phyloP scores from a whole-genome alignment of 257 asterid species.

The Capsicum pubescens region DNA sequence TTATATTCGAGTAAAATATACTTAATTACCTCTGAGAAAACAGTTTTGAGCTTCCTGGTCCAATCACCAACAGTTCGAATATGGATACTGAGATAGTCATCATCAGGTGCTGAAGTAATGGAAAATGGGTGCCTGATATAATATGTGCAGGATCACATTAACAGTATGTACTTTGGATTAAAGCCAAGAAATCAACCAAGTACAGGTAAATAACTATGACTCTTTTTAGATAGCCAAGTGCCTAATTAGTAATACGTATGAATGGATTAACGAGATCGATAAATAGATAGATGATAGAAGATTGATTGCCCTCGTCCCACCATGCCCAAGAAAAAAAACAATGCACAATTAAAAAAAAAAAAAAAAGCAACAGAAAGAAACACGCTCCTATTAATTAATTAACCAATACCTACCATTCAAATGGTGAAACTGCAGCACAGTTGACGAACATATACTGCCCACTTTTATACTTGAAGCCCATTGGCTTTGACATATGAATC shows the following conservation, averaged over 20 bases:
- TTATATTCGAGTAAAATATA: neutral
- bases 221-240: neutral
- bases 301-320: neutral
- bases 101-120: slow-evolving; percentile 35
- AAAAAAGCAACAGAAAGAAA: neutral
- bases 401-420: slow-evolving; percentile 33
- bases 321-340: neutral
- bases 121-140: slow-evolving; percentile 36
- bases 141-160: neutral
- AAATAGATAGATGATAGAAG: neutral
- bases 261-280: no score
- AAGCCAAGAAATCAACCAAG: neutral
- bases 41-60: slow-evolving; percentile 28
- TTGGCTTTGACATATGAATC: slow-evolving; percentile 39
- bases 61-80: slow-evolving; percentile 35
- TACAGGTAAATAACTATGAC: neutral
- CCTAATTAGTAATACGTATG: no score
- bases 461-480: slow-evolving; percentile 39
- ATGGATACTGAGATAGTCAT: slow-evolving; percentile 33
- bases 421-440: slow-evolving; percentile 41
- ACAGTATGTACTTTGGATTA: neutral
- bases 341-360: neutral
- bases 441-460: slow-evolving; percentile 42
- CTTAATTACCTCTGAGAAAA: slow-evolving; percentile 32
- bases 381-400: neutral